A percentile compares a stretch with the other conserved stretches of the same genome.
These are phyloP conservation scores for Fusarium continuum DNA, from an alignment of 2,329 filamentous ascomycete genomes.

Conservation along the genomic window DNA sequence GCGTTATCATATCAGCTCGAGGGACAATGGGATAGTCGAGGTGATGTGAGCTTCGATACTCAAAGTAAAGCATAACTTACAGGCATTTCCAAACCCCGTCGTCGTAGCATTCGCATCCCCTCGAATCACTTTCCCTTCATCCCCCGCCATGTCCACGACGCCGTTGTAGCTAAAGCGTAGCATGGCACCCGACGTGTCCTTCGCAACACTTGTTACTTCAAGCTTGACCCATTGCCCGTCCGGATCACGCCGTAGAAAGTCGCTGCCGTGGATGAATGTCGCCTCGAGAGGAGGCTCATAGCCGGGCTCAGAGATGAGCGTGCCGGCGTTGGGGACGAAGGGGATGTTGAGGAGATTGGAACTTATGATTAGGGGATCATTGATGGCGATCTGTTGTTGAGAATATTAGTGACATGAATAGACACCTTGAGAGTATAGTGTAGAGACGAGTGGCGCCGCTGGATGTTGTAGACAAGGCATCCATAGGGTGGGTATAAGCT, in stretches of 20 bases:
- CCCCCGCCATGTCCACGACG: conserved; percentile 48
- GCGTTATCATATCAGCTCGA: not conserved
- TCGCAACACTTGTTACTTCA: conserved; percentile 50
- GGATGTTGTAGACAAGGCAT: not conserved
- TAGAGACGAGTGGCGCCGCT: not conserved
- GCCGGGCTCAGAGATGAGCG: conserved; percentile 48
- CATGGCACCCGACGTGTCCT: conserved; percentile 45
- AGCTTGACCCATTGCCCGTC: conserved; percentile 50
- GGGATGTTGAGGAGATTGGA: conserved; percentile 48
- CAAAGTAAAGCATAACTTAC: conserved; percentile 41
- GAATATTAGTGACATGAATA: not conserved
- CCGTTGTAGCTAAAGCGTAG: conserved; percentile 53
- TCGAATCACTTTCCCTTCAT: conserved; percentile 47
- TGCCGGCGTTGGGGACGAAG: conserved; percentile 45
- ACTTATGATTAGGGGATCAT: conserved; percentile 46
- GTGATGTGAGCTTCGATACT: not conserved
- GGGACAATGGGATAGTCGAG: not conserved
- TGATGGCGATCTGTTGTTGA: conserved; percentile 47
- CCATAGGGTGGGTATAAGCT: not conserved
- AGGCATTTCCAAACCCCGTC: conserved; percentile 51
- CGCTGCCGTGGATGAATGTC: conserved; percentile 51
- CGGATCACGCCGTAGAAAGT: conserved; percentile 53
- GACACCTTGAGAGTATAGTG: not conserved
- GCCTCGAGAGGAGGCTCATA: conserved; percentile 51
- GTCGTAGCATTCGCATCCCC: conserved; percentile 50